Base-by-base conservation (phyloP, 2,329 filamentous ascomycete species). In the Aureobasidium sp. region DNA sequence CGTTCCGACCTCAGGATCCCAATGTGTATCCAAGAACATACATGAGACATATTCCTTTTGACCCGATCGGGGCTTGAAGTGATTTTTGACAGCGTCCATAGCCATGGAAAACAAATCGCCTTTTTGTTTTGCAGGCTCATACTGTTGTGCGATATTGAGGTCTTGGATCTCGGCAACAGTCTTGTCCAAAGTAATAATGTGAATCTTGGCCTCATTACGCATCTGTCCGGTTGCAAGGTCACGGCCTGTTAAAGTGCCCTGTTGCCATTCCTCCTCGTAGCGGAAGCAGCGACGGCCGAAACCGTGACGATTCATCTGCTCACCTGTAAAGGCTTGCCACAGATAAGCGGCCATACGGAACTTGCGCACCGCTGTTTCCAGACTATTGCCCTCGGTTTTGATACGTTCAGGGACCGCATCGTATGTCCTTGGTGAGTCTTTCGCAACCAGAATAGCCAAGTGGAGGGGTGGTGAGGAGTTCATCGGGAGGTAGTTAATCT, bases 271-370 rank as follows among this genome's bases (percentile, higher is more conserved):
- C 74, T 99, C 94, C 69, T 97, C 94, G 65, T 96, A 92, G 47
- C 92, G 84, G 74, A 97, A 97, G 59, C 85, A 87, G 63, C 93
- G 86, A 63, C 93, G 84, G 10, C 92, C 92, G 67, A 97, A 85
- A 64, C 88, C 89, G 72, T 96, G 89, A 65, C 91, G 87, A 73
- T 85, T 88, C 93, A 97, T 97, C 73, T 97, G 92, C 73, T 99
- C 94, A 7, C 90, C 91, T 0, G 93, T 97, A 70, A 96, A 97
- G 8, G 92, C 91, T 73, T 99, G 94, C 92, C 94, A 97, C 15
- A 97, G 80, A 72, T 97, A 97, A 27, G 91, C 93, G 20, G 92
- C 88, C 89, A 96, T 97, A 66, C 92, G 85, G 72, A 94, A 97
- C 73, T 99, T 99, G 69, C 84, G 85, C 57, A 96, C 82, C 0